phyloP scores from a whole-genome alignment of 257 asterid genomes.

The Jacaranda mimosifolia region DNA sequence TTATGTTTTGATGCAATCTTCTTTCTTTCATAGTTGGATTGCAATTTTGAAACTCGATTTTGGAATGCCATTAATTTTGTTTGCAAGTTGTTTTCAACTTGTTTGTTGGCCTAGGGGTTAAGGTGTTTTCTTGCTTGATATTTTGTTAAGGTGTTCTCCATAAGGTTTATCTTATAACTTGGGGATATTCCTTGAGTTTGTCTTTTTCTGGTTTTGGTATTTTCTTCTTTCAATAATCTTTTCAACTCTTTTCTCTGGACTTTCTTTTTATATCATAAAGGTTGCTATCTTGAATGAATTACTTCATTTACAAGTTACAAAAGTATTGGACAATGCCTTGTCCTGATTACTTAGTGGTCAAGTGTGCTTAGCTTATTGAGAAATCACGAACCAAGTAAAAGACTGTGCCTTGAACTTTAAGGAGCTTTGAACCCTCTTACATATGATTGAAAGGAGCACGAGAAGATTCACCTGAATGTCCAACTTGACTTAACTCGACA shows the following conservation, averaged over 20 bases:
- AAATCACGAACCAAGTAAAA: background rate
- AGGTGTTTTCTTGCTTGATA: background rate
- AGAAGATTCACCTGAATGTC: slow-evolving; percentile 27
- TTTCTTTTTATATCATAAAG: background rate
- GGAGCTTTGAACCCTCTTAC: background rate
- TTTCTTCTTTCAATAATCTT: background rate
- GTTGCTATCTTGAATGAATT: slow-evolving; percentile 22
- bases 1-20: background rate
- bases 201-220: background rate
- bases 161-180: background rate
- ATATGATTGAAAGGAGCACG: background rate
- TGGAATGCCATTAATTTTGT: background rate
- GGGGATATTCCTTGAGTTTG: background rate
- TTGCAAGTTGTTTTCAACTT: slow-evolving; percentile 2
- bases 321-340: background rate
- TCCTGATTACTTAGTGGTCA: slow-evolving; percentile 1
- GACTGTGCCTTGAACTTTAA: background rate
- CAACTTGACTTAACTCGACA: slow-evolving; percentile 12
- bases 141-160: background rate
- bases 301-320: background rate
- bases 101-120: background rate
- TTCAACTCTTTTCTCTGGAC: background rate
- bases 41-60: background rate
- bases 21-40: background rate
- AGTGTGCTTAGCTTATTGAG: slow-evolving; percentile 10